These are phyloP conservation scores for Crithidia brevicula DNA, from an alignment of 208 protist species.

Conservation along the genomic window DNA sequence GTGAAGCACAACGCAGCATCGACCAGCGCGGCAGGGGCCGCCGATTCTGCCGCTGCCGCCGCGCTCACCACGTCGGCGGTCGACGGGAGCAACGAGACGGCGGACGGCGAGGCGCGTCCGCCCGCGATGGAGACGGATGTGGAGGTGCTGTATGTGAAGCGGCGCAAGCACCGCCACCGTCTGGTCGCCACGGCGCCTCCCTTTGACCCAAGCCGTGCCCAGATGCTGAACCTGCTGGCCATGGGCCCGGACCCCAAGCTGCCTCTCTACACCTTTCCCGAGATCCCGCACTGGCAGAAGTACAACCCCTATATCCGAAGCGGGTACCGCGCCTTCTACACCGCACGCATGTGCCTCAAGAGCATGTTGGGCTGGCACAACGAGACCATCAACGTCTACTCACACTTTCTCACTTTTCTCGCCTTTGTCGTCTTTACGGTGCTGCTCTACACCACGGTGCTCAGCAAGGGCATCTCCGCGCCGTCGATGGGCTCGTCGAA, in stretches of 20 bases:
- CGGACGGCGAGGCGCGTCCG: neutral
- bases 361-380: conserved; percentile 85
- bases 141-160: neutral
- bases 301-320: conserved; percentile 62
- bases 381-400: conserved; percentile 89
- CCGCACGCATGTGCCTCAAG: conserved; percentile 47
- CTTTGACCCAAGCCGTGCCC: conserved; percentile 13
- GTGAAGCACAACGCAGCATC: neutral
- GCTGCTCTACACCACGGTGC: conserved; percentile 50
- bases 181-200: conserved; percentile 18
- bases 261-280: conserved; percentile 56
- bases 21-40: neutral
- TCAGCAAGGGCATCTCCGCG: conserved; percentile 24
- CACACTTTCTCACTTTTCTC: conserved; percentile 72
- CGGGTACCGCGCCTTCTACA: conserved; percentile 81
- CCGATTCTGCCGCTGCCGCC: neutral
- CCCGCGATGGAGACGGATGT: neutral
- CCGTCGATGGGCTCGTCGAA: conserved; percentile 22
- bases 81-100: neutral
- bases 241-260: conserved; percentile 15
- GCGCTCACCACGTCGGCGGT: neutral
- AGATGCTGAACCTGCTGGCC: conserved; percentile 16
- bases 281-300: conserved; percentile 52
- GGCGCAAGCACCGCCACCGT: conserved; percentile 9
- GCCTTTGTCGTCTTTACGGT: conserved; percentile 62